Conservation (phyloP, 75 land plant species). For the Adiantum capillusveneris region DNA sequence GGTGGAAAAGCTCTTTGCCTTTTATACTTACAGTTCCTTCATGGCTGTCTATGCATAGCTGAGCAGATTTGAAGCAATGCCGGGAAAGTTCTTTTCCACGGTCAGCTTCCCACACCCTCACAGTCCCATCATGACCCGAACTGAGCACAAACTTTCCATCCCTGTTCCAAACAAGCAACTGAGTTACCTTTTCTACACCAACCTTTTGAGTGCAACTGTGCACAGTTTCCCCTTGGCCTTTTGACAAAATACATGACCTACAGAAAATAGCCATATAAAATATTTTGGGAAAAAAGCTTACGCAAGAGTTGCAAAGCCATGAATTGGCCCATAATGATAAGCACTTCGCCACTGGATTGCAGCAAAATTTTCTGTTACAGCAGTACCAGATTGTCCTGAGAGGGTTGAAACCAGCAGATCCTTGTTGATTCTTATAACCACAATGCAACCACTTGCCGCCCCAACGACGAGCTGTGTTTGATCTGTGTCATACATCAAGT, state of each 20-base stretch:
- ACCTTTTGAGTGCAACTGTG: no score
- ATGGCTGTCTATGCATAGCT: slow-evolving; percentile 17
- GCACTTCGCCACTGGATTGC: slow-evolving; percentile 14
- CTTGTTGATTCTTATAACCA: slow-evolving; percentile 7
- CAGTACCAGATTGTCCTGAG: not conserved
- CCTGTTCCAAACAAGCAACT: slow-evolving; percentile 8
- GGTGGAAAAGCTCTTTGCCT: no score
- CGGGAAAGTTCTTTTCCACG: slow-evolving; percentile 30
- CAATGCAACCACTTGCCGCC: slow-evolving; percentile 18
- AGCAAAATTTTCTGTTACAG: slow-evolving; percentile 7
- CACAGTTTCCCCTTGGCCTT: no score
- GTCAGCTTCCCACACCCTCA: slow-evolving; percentile 21
- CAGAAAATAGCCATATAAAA: no score
- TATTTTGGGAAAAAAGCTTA: no score
- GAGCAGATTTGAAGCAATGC: slow-evolving; percentile 19
- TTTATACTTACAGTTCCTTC: slow-evolving; percentile 16
- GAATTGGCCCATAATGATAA: slow-evolving; percentile 15
- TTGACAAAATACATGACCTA: no score
- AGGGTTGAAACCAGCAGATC: not conserved
- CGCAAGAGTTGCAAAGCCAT: slow-evolving; percentile 14
- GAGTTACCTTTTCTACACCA: no score
- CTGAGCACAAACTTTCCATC: slow-evolving; percentile 19
- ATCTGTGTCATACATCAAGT: slow-evolving; percentile 9
- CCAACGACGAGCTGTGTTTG: slow-evolving; percentile 13
- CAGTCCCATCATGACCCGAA: slow-evolving; percentile 23